These are phyloP conservation scores for Phytophthora tentaculata DNA, from an alignment of 352 stramenopile genomes.

Conservation along the genomic window DNA sequence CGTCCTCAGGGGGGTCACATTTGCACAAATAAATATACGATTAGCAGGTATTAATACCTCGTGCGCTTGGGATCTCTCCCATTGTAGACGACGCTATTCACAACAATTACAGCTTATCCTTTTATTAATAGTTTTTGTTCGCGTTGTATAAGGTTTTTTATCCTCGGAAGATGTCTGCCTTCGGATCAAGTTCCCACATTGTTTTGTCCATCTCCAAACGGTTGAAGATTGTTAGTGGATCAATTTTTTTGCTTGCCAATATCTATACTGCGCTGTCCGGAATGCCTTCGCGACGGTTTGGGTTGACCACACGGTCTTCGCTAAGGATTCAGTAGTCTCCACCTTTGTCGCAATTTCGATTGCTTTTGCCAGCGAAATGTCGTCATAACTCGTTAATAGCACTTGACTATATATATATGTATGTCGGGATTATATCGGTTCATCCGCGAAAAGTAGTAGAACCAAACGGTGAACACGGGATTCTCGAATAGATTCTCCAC, in stretches of 20 bases:
- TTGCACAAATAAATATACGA: no score
- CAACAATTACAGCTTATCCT: no score
- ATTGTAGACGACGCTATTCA: no score
- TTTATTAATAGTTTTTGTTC: not conserved
- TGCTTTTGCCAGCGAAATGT: conserved; percentile 5
- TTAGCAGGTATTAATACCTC: no score
- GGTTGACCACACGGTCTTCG: not conserved
- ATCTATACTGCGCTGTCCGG: not conserved
- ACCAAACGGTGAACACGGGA: conserved; percentile 1
- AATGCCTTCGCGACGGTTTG: not conserved
- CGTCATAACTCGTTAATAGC: conserved; percentile 2
- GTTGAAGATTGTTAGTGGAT: not conserved
- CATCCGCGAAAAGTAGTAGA: not conserved
- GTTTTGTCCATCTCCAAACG: not conserved
- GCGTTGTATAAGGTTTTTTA: not conserved
- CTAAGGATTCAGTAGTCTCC: not conserved
- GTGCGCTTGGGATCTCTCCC: no score
- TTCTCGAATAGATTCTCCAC: not conserved
- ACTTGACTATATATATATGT: not conserved
- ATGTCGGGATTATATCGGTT: not conserved
- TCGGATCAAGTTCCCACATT: not conserved
- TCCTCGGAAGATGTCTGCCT: not conserved
- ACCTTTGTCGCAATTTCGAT: conserved; percentile 11
- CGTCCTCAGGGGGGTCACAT: no score
- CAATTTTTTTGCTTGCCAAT: not conserved